phyloP scores from a whole-genome alignment of 2,329 filamentous ascomycete species.

The Ophiocordyceps polyrhachis-furcata region DNA sequence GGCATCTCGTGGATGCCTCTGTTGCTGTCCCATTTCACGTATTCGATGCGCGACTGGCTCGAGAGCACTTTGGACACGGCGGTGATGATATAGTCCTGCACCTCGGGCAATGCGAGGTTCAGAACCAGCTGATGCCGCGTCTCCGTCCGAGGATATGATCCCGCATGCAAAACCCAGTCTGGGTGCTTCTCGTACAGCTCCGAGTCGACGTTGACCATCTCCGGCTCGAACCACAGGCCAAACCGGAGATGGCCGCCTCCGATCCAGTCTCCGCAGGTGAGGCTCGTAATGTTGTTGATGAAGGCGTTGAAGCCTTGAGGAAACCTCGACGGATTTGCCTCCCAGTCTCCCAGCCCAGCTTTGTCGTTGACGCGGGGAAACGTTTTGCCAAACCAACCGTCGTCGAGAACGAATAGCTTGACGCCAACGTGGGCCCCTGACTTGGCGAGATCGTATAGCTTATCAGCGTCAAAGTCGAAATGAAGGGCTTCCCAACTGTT shows the following conservation, averaged over 20 bases:
- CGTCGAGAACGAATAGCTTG: conserved; percentile 46
- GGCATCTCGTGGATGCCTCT: conserved; percentile 42
- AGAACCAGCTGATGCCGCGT: conserved; percentile 41
- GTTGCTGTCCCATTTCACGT: conserved; percentile 54
- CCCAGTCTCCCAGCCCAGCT: conserved; percentile 45
- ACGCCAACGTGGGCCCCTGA: conserved; percentile 39
- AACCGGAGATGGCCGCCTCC: conserved; percentile 32
- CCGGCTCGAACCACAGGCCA: conserved; percentile 48
- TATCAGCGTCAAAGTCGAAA: conserved; percentile 37
- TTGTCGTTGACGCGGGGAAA: conserved; percentile 39
- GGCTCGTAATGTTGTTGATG: conserved; percentile 29
- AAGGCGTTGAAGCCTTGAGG: conserved; percentile 35
- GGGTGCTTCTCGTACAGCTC: conserved; percentile 41
- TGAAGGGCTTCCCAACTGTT: conserved; percentile 49
- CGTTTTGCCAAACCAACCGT: conserved; percentile 45
- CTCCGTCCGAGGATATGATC: conserved; percentile 34
- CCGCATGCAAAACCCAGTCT: conserved; percentile 43
- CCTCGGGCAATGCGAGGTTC: conserved; percentile 39
- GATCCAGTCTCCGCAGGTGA: conserved; percentile 26
- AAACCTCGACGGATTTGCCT: conserved; percentile 37
- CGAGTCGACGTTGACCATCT: conserved; percentile 48
- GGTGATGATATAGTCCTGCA: conserved; percentile 43
- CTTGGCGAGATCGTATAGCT: conserved; percentile 33
- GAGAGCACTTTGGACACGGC: conserved; percentile 34
- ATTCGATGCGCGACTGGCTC: conserved; percentile 28